Evolutionary conservation across 768 basidiomycete genomes (phyloP).

Genomic region (Lactarius evosmus): DNA sequence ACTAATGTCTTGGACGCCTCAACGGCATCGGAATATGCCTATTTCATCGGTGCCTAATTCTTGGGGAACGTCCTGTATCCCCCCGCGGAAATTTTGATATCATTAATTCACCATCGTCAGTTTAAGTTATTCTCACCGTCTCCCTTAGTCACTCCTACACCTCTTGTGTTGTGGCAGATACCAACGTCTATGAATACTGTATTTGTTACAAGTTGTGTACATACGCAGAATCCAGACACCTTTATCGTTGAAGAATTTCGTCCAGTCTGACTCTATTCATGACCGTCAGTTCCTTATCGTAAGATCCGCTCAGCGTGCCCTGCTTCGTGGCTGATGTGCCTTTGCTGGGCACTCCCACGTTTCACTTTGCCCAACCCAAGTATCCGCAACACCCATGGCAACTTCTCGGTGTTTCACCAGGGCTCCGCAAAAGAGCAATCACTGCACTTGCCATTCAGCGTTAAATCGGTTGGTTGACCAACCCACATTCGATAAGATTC

Average conservation of each 20-base stretch:
- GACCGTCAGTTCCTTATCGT: neutral
- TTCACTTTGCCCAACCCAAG: neutral
- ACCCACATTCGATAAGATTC: too few species aligned
- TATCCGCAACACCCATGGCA: neutral
- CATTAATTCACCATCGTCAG: neutral
- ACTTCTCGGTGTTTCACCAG: neutral
- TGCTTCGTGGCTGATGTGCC: neutral
- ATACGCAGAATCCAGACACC: neutral
- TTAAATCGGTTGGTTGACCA: too few species aligned
- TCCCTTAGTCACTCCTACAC: neutral
- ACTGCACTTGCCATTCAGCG: too few species aligned
- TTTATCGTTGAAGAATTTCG: neutral
- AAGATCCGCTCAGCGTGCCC: neutral
- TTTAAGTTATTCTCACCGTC: neutral
- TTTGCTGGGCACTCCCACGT: neutral
- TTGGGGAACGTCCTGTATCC: conserved; percentile 4
- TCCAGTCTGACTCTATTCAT: neutral
- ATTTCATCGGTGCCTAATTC: neutral
- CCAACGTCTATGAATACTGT: neutral
- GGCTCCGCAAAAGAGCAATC: neutral
- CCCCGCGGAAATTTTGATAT: neutral
- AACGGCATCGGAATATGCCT: conserved; percentile 31
- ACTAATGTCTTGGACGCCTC: conserved; percentile 62
- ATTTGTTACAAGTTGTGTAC: neutral
- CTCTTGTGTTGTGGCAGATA: neutral